Conservation (phyloP, 495 filamentous ascomycete genomes). For the Aspergillus cristatus region DNA sequence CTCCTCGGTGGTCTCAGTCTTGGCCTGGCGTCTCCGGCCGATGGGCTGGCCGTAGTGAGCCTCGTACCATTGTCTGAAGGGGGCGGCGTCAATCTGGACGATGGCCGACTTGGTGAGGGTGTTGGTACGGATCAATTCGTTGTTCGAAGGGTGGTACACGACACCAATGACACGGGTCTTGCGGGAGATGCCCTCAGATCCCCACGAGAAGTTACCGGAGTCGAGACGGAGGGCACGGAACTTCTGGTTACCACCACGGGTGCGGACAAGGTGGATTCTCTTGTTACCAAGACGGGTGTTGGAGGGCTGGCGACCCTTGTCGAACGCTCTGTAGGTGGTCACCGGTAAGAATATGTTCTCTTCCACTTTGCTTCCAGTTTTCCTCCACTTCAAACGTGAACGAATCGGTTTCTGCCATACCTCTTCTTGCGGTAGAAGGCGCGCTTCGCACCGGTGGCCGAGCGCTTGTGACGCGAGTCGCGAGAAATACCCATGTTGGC, state of each 20-base stretch:
- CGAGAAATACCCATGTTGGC: conserved; percentile 99
- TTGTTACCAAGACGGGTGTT: conserved; percentile 98
- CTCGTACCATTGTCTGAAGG: conserved; percentile 99
- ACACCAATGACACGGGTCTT: conserved; percentile 98
- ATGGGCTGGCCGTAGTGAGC: conserved; percentile 90
- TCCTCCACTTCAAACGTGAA: not conserved
- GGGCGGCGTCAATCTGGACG: conserved; percentile 95
- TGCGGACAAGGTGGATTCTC: conserved; percentile 98
- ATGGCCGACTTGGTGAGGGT: conserved; percentile 98
- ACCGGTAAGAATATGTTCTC: conserved; percentile 5
- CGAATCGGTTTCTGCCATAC: conserved; percentile 37
- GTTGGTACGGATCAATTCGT: conserved; percentile 99
- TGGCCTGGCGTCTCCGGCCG: conserved; percentile 83
- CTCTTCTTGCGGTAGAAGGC: conserved; percentile 85
- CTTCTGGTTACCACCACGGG: conserved; percentile 98
- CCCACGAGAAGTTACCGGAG: conserved; percentile 99
- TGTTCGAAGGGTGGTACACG: conserved; percentile 98
- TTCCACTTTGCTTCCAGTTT: conserved; percentile 2
- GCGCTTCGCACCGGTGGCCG: conserved; percentile 93
- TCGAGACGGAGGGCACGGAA: conserved; percentile 99
- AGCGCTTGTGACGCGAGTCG: conserved; percentile 98
- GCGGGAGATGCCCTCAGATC: conserved; percentile 90
- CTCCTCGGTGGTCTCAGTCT: conserved; percentile 57
- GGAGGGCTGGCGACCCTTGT: conserved; percentile 97
- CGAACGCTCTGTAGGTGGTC: conserved; percentile 75